Base-by-base conservation (phyloP, 2,329 filamentous ascomycete species). In the Plectosphaerella cucumerina region DNA sequence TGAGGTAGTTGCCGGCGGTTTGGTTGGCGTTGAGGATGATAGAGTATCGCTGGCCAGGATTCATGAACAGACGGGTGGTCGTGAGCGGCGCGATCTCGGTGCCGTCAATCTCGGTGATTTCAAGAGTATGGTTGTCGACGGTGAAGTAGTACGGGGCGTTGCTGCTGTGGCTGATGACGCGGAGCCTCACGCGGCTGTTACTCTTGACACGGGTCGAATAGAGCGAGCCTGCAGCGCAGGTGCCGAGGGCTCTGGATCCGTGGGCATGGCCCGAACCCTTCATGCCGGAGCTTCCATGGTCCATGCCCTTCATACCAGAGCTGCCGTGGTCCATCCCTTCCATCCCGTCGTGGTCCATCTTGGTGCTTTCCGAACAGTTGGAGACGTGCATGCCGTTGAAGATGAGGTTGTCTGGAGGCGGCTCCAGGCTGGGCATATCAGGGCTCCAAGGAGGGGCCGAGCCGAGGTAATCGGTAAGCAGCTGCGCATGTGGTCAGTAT, bases 21-120 rank as follows among this genome's bases (percentile, higher is more conserved):
- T 65, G 64, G 55, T 67, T 59, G 10, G 69, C 63, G 12, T 50
- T 55, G 15, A 73, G 33, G n/a, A 71, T 49, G 6, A 72, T 65
- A 6, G 64, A 68, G 39, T 62, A 69, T 5, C 70, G 64, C 57
- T 73, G 70, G 2, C 68, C 70, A 0, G 70, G 60, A 47, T 71
- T 70, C 41, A 72, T 52, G 37, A 70, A 70, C 3, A 72, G 63
- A 44, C 70, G 68, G 15, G 58, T 55, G 2, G 60, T 60, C 3
- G 53, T 5, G 12, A 69, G 58, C 15, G 70, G 68, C 21, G 63
- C 58, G 35, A 72, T 60, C 51, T 72, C 69, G 14, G 68, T 58
- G 15, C 70, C 70, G 58, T 72, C 70, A 2, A 72, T 63, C 58
- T 73, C 70, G 37, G 72, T 61, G 23, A 72, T 64, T 1, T 61